Evolutionary conservation across 352 stramenopile species (phyloP).

Genomic region (Globisporangium abappressorium): DNA sequence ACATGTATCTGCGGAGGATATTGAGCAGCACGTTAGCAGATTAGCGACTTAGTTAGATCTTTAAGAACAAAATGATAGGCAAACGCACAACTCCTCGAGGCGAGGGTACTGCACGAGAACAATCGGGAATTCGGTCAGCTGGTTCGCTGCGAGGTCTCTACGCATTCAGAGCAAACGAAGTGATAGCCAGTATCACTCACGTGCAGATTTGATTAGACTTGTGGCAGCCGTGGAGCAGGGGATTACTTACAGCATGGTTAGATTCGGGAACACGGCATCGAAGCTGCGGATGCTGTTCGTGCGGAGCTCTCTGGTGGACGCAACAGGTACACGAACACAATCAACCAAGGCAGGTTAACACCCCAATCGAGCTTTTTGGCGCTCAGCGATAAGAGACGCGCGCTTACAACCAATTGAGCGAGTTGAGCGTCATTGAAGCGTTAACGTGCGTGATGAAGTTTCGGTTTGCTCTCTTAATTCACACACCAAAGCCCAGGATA

Average conservation of each 20-base stretch:
- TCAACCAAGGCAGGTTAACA: no score
- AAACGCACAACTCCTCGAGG: not conserved
- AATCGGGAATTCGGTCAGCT: not conserved
- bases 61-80: no score
- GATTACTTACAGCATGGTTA: not conserved
- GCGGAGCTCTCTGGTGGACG: not conserved
- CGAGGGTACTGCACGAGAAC: not conserved
- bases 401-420: not conserved
- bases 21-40: not conserved
- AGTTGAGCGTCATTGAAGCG: not conserved
- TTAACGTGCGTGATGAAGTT: constrained; percentile 1
- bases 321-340: not conserved
- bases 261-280: not conserved
- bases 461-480: not conserved
- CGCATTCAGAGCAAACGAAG: not conserved
- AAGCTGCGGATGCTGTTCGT: not conserved
- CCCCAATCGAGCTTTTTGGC: no score
- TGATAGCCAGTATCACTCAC: not conserved
- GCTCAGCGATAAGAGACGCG: no score
- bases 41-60: no score
- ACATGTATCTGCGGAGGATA: not conserved
- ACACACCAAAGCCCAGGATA: not conserved
- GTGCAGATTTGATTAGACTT: not conserved
- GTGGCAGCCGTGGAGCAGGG: not conserved
- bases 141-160: constrained; percentile 1